Percentiles rank a stretch among this genome's conserved stretches.
Evolutionary conservation across 768 basidiomycete species (phyloP).

Genomic region (Mycena chlorophos): DNA sequence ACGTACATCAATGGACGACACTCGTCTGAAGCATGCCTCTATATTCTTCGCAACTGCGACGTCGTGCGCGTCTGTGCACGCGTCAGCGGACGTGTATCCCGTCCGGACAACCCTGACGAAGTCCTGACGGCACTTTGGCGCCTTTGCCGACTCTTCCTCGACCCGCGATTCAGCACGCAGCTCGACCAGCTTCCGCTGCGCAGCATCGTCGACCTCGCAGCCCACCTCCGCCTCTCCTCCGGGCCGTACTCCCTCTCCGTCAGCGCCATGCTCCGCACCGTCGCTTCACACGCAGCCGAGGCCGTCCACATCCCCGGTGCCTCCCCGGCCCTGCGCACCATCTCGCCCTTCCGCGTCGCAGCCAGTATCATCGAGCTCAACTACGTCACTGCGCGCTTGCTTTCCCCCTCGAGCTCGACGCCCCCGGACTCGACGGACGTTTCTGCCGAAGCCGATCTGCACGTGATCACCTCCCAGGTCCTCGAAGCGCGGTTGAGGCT

Average conservation of each 20-base stretch:
- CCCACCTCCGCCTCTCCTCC: slow-evolving; percentile 3
- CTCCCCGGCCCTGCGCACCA: background rate
- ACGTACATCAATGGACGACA: slow-evolving; percentile 3
- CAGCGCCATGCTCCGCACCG: slow-evolving; percentile 6
- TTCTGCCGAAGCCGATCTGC: background rate
- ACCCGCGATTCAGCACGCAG: background rate
- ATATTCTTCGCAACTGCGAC: slow-evolving; percentile 4
- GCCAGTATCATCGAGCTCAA: background rate
- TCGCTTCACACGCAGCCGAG: slow-evolving; percentile 4
- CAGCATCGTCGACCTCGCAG: background rate
- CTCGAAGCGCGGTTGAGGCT: background rate
- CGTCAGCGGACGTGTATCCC: slow-evolving; percentile 2
- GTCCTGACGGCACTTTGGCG: slow-evolving; percentile 10
- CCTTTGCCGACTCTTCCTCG: slow-evolving; percentile 7
- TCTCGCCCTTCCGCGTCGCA: background rate
- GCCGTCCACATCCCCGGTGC: slow-evolving; percentile 1
- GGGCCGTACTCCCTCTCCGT: slow-evolving; percentile 6
- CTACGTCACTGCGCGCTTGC: background rate
- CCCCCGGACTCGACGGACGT: background rate
- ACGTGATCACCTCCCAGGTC: background rate
- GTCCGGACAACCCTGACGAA: slow-evolving; percentile 9
- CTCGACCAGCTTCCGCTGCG: background rate
- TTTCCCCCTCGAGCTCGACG: background rate
- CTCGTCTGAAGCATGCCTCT: slow-evolving; percentile 2
- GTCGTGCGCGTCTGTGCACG: background rate